Evolutionary conservation across 805 yeast species (phyloP).

Genomic region (Candida nemodendra): DNA sequence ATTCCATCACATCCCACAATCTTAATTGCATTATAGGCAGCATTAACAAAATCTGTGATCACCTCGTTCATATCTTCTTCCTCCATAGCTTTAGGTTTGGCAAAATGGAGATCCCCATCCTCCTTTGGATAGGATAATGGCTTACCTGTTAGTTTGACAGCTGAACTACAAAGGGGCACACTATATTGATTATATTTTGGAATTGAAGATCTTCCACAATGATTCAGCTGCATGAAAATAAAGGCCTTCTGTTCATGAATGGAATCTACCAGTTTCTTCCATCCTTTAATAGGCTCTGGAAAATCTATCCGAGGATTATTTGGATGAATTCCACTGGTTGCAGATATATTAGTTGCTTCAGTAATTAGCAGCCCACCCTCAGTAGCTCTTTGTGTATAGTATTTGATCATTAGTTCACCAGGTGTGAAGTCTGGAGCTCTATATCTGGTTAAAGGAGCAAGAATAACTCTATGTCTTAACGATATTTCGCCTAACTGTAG

Average conservation of each 20-base stretch:
- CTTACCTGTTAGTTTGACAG: conserved; percentile 9
- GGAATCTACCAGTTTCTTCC: conserved; percentile 42
- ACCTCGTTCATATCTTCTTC: conserved; percentile 39
- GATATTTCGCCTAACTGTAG: conserved; percentile 35
- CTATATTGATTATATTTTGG: conserved; percentile 11
- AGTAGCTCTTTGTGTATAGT: conserved; percentile 34
- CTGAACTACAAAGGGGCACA: conserved; percentile 13
- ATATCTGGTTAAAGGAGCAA: conserved; percentile 49
- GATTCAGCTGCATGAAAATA: conserved; percentile 44
- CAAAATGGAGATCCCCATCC: conserved; percentile 18
- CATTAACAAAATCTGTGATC: conserved; percentile 24
- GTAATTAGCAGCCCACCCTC: conserved; percentile 34
- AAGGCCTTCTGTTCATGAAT: conserved; percentile 44
- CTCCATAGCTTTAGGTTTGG: conserved; percentile 17
- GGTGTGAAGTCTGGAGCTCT: conserved; percentile 35
- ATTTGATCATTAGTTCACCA: conserved; percentile 29
- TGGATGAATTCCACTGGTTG: conserved; percentile 22
- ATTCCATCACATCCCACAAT: conserved; percentile 40
- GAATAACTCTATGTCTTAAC: conserved; percentile 39
- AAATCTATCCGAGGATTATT: conserved; percentile 18
- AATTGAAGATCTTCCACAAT: conserved; percentile 42
- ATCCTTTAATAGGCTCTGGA: conserved; percentile 31
- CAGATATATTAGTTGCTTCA: conserved; percentile 35
- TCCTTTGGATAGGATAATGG: conserved; percentile 7
- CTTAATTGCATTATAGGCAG: conserved; percentile 32